Evolutionary conservation across 805 yeast genomes (phyloP).

Genomic region (Nakazawaea laoshanensis): DNA sequence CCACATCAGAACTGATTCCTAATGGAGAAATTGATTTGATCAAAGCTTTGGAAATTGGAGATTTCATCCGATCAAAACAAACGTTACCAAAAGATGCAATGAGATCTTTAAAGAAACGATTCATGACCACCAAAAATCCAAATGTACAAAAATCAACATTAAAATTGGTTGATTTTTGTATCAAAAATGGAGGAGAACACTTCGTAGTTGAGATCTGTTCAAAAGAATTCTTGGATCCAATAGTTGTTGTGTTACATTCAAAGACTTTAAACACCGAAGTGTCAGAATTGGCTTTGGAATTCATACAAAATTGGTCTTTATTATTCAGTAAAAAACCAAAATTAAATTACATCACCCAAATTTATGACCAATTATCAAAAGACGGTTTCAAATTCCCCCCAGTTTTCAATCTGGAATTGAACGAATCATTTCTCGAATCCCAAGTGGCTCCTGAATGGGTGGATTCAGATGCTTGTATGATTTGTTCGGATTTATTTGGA

Average conservation of each 20-base stretch:
- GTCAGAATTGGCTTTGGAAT: constrained; percentile 47
- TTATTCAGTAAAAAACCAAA: constrained; percentile 65
- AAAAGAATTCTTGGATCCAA: constrained; percentile 78
- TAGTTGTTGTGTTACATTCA: constrained; percentile 36
- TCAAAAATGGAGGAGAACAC: constrained; percentile 88
- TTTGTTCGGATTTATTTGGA: constrained; percentile 73
- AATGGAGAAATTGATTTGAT: constrained; percentile 79
- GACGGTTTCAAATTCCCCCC: constrained; percentile 67
- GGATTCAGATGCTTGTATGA: constrained; percentile 93
- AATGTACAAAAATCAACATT: constrained; percentile 70
- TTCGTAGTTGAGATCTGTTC: constrained; percentile 73
- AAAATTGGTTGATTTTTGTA: constrained; percentile 75
- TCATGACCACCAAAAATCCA: constrained; percentile 62
- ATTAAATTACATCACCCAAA: constrained; percentile 52
- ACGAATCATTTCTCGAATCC: constrained; percentile 62
- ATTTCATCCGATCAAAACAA: constrained; percentile 73
- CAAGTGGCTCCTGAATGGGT: constrained; percentile 97
- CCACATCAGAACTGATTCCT: constrained; percentile 87
- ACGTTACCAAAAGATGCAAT: constrained; percentile 76
- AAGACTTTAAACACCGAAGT: constrained; percentile 37
- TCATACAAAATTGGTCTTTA: constrained; percentile 71
- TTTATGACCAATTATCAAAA: constrained; percentile 48
- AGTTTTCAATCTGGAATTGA: constrained; percentile 29
- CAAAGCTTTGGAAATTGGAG: constrained; percentile 75
- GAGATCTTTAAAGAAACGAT: constrained; percentile 72